Evolutionary conservation across 1,284 basidiomycete species (phyloP).

Genomic region (Ceratobasidium sp.): DNA sequence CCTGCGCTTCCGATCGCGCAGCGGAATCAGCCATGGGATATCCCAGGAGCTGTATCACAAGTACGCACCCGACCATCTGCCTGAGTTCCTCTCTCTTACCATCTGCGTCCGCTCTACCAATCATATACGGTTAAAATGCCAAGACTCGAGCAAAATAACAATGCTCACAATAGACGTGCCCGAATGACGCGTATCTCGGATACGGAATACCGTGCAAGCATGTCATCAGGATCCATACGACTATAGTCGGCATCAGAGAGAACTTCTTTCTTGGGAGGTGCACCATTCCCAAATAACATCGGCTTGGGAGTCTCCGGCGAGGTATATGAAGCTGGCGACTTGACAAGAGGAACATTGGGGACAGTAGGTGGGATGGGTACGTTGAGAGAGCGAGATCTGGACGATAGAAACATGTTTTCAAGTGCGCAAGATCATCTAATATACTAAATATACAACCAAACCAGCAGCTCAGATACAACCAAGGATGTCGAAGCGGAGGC

Average conservation of each 20-base stretch:
- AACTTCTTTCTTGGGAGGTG: conserved; percentile 23
- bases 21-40: conserved; percentile 56
- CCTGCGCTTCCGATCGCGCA: conserved; percentile 70
- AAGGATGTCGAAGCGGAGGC: conserved; percentile 3
- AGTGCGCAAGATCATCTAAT: neutral
- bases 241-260: conserved; percentile 51
- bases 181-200: conserved; percentile 81
- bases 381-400: conserved; percentile 32
- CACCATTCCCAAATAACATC: conserved; percentile 24
- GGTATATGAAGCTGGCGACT: conserved; percentile 40
- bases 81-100: conserved; percentile 92
- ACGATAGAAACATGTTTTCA: conserved; percentile 31
- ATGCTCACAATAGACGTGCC: conserved; percentile 73
- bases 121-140: conserved; percentile 12
- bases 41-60: conserved; percentile 45
- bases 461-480: conserved; percentile 11
- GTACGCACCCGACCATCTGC: conserved; percentile 93
- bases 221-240: conserved; percentile 79
- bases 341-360: conserved; percentile 27
- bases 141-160: neutral
- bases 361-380: conserved; percentile 6
- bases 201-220: conserved; percentile 81
- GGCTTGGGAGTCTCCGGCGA: conserved; percentile 42
- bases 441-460: conserved; percentile 12
- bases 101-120: conserved; percentile 82